These are phyloP conservation scores for Zostera marina DNA, from an alignment of 116 monocot genomes.

Conservation along the genomic window DNA sequence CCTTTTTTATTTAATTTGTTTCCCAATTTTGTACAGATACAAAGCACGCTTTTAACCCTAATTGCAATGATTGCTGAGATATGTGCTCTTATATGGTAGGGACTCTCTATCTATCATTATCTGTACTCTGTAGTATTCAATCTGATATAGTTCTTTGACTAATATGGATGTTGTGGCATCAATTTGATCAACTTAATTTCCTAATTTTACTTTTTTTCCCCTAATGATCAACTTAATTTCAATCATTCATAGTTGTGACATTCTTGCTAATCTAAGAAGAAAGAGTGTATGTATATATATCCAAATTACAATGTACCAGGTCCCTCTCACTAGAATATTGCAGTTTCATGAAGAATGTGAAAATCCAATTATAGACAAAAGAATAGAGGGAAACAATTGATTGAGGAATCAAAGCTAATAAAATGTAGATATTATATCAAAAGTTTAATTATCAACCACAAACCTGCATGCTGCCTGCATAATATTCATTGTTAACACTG, in stretches of 20 bases:
- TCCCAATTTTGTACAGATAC: slow-evolving; percentile 40
- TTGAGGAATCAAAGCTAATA: too few relatives aligned
- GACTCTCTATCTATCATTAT: not conserved
- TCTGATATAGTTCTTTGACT: not conserved
- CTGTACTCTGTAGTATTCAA: not conserved
- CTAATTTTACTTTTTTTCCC: too few relatives aligned
- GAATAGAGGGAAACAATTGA: too few relatives aligned
- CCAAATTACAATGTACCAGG: too few relatives aligned
- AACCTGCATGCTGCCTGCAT: not conserved
- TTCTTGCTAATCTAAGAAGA: too few relatives aligned
- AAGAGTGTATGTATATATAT: too few relatives aligned
- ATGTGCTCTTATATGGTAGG: slow-evolving; percentile 79
- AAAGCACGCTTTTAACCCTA: slow-evolving; percentile 69
- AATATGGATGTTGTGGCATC: not conserved
- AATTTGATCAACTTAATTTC: not conserved
- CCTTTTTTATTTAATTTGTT: not conserved
- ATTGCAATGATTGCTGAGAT: slow-evolving; percentile 71
- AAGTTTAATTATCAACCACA: too few relatives aligned
- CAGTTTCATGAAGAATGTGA: too few relatives aligned
- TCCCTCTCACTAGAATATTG: too few relatives aligned
- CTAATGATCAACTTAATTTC: not conserved
- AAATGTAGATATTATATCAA: too few relatives aligned
- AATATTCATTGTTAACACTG: not conserved
- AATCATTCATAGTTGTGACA: too few relatives aligned
- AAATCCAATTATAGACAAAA: too few relatives aligned